These are phyloP conservation scores for Zangia roseola DNA, from an alignment of 768 basidiomycete genomes.

Conservation along the genomic window DNA sequence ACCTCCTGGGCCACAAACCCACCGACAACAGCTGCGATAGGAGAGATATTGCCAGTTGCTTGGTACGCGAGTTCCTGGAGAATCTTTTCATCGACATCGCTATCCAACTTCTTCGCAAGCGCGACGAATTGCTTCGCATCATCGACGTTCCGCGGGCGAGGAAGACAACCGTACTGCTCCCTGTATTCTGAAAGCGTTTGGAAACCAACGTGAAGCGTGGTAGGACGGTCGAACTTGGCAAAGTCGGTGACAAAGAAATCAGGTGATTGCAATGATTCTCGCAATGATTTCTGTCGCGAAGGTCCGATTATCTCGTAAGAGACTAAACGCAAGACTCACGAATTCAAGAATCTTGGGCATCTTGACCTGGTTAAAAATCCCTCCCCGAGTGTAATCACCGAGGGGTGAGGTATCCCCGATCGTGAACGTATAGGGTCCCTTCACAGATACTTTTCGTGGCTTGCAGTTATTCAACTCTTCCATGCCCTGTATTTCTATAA, in stretches of 20 bases:
- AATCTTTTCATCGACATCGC: constrained; percentile 77
- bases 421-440: constrained; percentile 96
- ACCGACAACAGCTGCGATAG: constrained; percentile 90
- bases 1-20: constrained; percentile 98
- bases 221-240: constrained; percentile 92
- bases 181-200: constrained; percentile 85
- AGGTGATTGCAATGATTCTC: constrained; percentile 77
- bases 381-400: constrained; percentile 78
- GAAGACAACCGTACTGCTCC: constrained; percentile 62
- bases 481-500: constrained; percentile 96
- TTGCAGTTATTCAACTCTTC: constrained; percentile 85
- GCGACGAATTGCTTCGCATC: constrained; percentile 75
- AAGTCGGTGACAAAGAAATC: constrained; percentile 96
- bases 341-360: constrained; percentile 97
- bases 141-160: constrained; percentile 75
- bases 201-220: constrained; percentile 90
- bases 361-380: constrained; percentile 97
- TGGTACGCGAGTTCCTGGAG: constrained; percentile 87
- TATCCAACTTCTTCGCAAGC: constrained; percentile 75
- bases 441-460: constrained; percentile 88
- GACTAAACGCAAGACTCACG: constrained; percentile 47
- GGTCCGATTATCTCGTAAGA: not conserved
- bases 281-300: constrained; percentile 77
- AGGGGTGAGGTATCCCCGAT: constrained; percentile 89
- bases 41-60: constrained; percentile 86